Evolutionary conservation across 1,139 yeast genomes (phyloP).

Genomic region (Suhomyces panamericanus): DNA sequence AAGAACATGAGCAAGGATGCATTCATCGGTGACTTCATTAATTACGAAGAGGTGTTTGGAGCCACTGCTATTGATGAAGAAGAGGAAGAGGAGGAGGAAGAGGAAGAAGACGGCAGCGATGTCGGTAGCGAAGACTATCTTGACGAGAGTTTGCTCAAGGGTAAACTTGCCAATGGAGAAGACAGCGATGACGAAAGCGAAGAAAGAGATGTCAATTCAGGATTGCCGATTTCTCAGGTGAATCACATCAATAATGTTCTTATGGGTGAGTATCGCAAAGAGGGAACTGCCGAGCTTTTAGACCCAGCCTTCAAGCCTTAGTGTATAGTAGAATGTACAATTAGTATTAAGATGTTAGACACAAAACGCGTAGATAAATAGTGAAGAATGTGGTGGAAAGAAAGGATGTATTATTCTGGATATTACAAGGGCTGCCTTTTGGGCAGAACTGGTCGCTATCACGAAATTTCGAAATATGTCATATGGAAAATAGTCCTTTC

Average conservation of each 20-base stretch:
- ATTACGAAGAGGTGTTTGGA: slow-evolving; percentile 23
- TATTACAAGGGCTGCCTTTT: too few species aligned
- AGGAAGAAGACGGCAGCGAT: slow-evolving; percentile 14
- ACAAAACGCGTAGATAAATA: too few species aligned
- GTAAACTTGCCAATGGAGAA: slow-evolving; percentile 13
- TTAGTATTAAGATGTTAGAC: background rate
- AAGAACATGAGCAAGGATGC: slow-evolving; percentile 28
- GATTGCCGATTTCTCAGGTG: slow-evolving; percentile 10
- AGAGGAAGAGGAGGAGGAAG: slow-evolving; percentile 13
- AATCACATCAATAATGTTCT: slow-evolving; percentile 11
- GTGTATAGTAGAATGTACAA: slow-evolving; percentile 7
- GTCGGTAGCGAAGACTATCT: slow-evolving; percentile 16
- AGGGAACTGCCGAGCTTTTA: slow-evolving; percentile 21
- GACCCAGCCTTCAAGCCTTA: slow-evolving; percentile 28
- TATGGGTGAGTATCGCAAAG: slow-evolving; percentile 10
- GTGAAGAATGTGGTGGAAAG: too few species aligned
- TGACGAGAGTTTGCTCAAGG: slow-evolving; percentile 12
- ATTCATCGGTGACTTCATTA: slow-evolving; percentile 34
- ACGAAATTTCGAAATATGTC: too few species aligned
- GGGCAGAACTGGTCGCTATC: too few species aligned
- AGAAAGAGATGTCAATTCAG: slow-evolving; percentile 3
- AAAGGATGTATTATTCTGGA: too few species aligned
- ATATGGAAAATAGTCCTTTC: too few species aligned
- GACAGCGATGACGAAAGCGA: slow-evolving; percentile 17
- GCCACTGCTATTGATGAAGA: slow-evolving; percentile 12